Base-by-base conservation (phyloP, 2,329 filamentous ascomycete species). In the Dactylellina sp. region DNA sequence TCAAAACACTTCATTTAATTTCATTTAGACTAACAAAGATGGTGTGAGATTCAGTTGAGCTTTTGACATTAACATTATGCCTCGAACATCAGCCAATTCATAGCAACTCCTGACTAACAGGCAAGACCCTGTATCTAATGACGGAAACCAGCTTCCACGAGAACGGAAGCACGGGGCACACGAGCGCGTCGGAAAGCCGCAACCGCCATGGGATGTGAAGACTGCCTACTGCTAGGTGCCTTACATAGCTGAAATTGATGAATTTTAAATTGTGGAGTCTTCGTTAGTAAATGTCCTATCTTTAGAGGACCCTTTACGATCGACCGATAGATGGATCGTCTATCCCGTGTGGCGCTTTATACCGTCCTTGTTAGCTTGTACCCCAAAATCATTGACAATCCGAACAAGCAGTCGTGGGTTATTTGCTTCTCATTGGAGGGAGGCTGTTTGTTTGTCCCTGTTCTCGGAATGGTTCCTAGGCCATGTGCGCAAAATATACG, bases 151-250 rank as follows among this genome's bases (percentile, higher is more conserved):
- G 14, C 49, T 52, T 32, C 35, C 32, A 55, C 32, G 52, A 55
- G 52, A 44, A 32, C 53, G 53, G 53, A 56, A 56, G 52, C 52
- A 25, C 52, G 52, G 52, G 52, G 42, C 7, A 56, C 37, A 25
- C 44, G 37, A 57, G 28, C 44, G 22, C 53, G 32, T 6, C 53
- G 16, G 53, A 57, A 57, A 68, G 63, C 63, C 63, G 63, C 63
- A 68, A 44, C 63, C 63, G 53, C 44, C 28, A 22, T 20, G 12
- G 12, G 53, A 14, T 12, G 37, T 40, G 12, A 7, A 7, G 14
- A 3, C 4, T 14, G 5, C 6, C n/a, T 16, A 12, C 37, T 40
- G 37, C 12, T 16, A 40, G 53, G 53, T 57, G 22, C 39, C 37
- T 44, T 39, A 18, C 53, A 22, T 42, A 16, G 16, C 22, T 32